A percentile compares a stretch with the other conserved stretches of the same genome.
These are phyloP conservation scores for Adansonia digitata DNA, from an alignment of 345 rosid species.

Conservation along the genomic window DNA sequence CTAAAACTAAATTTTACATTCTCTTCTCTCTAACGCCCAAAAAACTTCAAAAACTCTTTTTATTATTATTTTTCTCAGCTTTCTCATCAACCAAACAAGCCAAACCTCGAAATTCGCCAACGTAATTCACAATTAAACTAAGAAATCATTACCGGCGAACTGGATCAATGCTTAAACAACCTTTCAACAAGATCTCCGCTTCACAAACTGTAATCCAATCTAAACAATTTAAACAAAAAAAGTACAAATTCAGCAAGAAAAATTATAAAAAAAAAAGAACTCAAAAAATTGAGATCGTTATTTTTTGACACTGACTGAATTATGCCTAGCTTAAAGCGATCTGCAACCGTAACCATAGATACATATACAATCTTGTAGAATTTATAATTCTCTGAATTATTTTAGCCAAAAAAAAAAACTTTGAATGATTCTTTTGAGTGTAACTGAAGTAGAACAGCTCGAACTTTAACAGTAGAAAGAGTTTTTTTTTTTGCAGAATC, in stretches of 20 bases:
- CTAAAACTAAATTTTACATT: not conserved
- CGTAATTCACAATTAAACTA: not conserved
- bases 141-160: slow-evolving; percentile 1
- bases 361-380: not conserved
- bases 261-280: not conserved
- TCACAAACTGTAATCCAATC: not conserved
- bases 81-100: slow-evolving; percentile 23
- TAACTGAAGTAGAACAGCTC: slow-evolving; percentile 22
- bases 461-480: slow-evolving; percentile 10
- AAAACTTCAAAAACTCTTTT: not conserved
- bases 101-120: slow-evolving; percentile 3
- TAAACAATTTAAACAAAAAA: not conserved
- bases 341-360: not conserved
- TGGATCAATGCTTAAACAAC: not conserved
- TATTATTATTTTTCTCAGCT: not conserved
- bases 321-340: not conserved
- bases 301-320: not conserved
- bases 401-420: slow-evolving; percentile 8
- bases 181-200: slow-evolving; percentile 1
- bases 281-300: not conserved
- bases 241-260: not conserved
- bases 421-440: slow-evolving; percentile 11
- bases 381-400: not conserved
- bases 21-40: not conserved
- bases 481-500: not conserved